Evolutionary conservation across 768 basidiomycete species (phyloP).

Genomic region (Termitomyces sp.): DNA sequence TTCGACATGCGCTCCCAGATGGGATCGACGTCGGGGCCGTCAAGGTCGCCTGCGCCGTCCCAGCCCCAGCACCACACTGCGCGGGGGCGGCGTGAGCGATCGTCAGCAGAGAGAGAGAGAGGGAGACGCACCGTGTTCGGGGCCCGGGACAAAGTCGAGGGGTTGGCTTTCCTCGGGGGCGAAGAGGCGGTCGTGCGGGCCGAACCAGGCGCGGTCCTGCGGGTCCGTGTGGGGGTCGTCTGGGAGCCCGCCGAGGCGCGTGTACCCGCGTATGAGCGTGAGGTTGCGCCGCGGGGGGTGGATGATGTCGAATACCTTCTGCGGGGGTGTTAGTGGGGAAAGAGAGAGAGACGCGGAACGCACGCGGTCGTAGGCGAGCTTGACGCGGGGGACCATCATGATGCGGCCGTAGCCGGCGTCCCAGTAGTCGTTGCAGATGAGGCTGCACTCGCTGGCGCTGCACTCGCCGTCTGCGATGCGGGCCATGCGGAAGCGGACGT

Average conservation of each 20-base stretch:
- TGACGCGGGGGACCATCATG: constrained; percentile 96
- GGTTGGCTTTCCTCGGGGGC: constrained; percentile 79
- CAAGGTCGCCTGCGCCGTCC: constrained; percentile 97
- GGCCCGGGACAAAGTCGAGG: constrained; percentile 74
- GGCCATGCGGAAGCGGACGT: constrained; percentile 96
- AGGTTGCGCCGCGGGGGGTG: constrained; percentile 88
- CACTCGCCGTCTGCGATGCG: constrained; percentile 83
- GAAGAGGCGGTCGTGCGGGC: constrained; percentile 94
- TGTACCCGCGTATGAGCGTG: constrained; percentile 92
- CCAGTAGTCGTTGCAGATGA: constrained; percentile 99
- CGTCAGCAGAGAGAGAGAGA: not conserved
- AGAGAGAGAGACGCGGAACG: constrained; percentile 19
- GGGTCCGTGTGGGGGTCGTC: constrained; percentile 96
- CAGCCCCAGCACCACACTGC: constrained; percentile 99
- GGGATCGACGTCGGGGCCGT: constrained; percentile 96
- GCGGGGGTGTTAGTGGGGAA: not conserved
- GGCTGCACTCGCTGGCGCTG: constrained; percentile 89
- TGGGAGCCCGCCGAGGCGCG: constrained; percentile 90
- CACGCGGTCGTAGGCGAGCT: constrained; percentile 90
- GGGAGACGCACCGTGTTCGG: constrained; percentile 69
- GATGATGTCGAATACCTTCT: constrained; percentile 94
- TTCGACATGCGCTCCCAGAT: constrained; percentile 89
- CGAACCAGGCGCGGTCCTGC: constrained; percentile 97
- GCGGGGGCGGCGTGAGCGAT: too few species aligned
- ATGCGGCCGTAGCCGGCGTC: constrained; percentile 92